A percentile compares a stretch with the other conserved stretches of the same genome.
Evolutionary conservation across 2,329 filamentous ascomycete species (phyloP).

Genomic region (Aspergillus oerlinghausenensis): DNA sequence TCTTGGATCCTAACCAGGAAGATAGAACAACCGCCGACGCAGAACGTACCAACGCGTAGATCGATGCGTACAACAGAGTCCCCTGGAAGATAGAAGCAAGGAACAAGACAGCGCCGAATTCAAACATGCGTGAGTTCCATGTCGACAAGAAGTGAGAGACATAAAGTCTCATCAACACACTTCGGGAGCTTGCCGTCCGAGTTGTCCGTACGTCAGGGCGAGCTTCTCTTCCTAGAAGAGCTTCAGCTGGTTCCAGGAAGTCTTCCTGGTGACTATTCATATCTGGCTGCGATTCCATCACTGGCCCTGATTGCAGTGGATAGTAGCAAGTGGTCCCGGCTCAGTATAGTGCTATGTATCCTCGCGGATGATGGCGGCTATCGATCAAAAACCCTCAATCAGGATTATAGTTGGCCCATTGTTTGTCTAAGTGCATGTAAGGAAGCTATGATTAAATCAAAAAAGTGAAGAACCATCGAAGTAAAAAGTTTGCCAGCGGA

Average conservation of each 20-base stretch:
- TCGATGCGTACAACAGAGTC: slow-evolving; percentile 61
- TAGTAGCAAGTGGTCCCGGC: neutral
- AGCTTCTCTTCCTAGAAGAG: neutral
- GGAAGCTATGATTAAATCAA: neutral
- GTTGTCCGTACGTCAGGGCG: neutral
- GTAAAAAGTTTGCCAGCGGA: neutral
- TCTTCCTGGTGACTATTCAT: neutral
- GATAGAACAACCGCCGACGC: slow-evolving; percentile 56
- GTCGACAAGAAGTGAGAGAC: slow-evolving; percentile 59
- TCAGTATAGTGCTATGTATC: neutral
- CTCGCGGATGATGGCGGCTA: neutral
- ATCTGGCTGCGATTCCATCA: neutral
- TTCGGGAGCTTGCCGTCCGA: neutral
- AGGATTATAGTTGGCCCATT: neutral
- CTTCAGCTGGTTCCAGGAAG: neutral
- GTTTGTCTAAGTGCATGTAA: neutral
- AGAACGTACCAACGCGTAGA: slow-evolving; percentile 63
- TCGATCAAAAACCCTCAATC: neutral
- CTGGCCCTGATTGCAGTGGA: neutral
- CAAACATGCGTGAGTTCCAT: slow-evolving; percentile 62
- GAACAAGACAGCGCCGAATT: slow-evolving; percentile 59
- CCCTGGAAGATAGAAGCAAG: slow-evolving; percentile 52
- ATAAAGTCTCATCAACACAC: slow-evolving; percentile 39
- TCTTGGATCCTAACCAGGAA: slow-evolving; percentile 53
- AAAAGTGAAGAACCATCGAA: neutral